phyloP scores from a whole-genome alignment of 1,284 basidiomycete genomes.

The Puccinia hordei region DNA sequence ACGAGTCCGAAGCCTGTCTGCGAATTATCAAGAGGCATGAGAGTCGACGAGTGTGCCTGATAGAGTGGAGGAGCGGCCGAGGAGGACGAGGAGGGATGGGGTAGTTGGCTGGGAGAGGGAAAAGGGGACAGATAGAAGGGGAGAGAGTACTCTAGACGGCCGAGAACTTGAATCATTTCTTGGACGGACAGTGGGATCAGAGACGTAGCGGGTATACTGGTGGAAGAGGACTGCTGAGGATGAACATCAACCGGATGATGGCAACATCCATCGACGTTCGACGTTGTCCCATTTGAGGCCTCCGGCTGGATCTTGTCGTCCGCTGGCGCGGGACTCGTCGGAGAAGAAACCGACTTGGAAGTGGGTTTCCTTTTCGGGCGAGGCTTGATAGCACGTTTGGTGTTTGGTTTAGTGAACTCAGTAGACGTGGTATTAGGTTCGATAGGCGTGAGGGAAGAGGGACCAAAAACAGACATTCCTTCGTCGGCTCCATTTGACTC shows the following conservation, averaged over 20 bases:
- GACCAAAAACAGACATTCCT: background rate
- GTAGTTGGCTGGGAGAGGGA: background rate
- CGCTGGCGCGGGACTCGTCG: background rate
- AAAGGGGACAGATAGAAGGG: conserved; percentile 34
- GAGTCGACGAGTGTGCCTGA: background rate
- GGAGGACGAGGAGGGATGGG: too few species aligned
- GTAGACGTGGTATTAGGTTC: background rate
- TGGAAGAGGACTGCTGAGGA: background rate
- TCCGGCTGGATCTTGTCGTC: background rate
- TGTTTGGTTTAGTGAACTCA: background rate
- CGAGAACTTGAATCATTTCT: conserved; percentile 25
- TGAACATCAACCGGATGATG: background rate
- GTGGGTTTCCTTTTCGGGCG: background rate
- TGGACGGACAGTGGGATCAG: conserved; percentile 36
- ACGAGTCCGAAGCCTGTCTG: background rate
- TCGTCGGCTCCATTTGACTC: background rate
- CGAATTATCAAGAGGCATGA: background rate
- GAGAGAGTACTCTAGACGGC: conserved; percentile 39
- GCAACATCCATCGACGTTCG: background rate
- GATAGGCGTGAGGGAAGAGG: background rate
- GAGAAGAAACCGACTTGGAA: background rate
- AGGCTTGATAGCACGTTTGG: background rate
- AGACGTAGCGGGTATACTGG: background rate
- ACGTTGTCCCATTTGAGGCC: background rate
- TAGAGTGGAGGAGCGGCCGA: background rate